Base-by-base conservation (phyloP, 1,139 yeast species). In the Suhomyces kunorum region DNA sequence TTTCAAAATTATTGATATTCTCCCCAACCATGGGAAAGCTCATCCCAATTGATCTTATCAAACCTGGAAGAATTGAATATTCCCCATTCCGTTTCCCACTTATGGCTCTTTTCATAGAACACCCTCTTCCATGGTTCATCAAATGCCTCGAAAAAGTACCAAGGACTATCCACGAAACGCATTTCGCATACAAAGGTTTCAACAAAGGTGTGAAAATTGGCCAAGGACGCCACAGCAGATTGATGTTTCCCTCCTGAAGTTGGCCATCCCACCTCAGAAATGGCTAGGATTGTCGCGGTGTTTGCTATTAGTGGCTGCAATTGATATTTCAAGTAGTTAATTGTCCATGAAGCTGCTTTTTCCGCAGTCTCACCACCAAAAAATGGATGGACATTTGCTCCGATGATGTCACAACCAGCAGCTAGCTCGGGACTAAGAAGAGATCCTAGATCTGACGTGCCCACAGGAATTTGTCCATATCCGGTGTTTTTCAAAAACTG, bases 31-130 rank as follows among this genome's bases (percentile, higher is more conserved):
- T 17, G 5, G 1, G 4, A 9, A 8, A 43, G 18, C 7, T 24
- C 25, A 14, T 24, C 20, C 39, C 40, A 41, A 22, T 41, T 39
- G 4, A 47, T 12, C 34, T 50, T 50, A 7, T 31, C 35, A 8
- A 59, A 53, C 38, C 88, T 61, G 40, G 78, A 72, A 6, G 55
- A 49, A 1, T 73, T 68, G 50, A 83, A 81, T 9, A 83, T 46
- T 0, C 88, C 89, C 88, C 88, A 83, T 50, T 81, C 80, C 0
- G 86, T 76, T 53, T 82, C 88, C 88, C 87, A 82, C 40, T 58
- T 59, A 37, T 71, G 65, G 5, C 66, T 67, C 0, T 61, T 68
- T 20, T 73, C 74, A 55, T 78, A 71, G 55, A 74, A 80, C 0
- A 76, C 57, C 38, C 61, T 58, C 48, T 81, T 82, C 87, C 87